phyloP scores from a whole-genome alignment of 2,329 filamentous ascomycete species.

The Fusarium nanum region DNA sequence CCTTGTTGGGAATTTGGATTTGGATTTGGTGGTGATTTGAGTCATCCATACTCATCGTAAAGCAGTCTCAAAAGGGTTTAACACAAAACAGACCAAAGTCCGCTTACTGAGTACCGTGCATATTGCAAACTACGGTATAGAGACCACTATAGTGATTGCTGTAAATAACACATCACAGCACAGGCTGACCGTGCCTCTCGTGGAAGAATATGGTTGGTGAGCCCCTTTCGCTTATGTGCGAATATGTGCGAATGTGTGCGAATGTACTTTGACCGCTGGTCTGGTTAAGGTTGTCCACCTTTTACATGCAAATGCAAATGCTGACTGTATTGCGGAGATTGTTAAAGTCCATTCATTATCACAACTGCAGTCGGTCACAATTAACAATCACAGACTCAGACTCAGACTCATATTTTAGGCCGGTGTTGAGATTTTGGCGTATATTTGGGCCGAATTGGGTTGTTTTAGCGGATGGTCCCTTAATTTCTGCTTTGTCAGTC shows the following conservation, averaged over 20 bases:
- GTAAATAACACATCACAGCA: slow-evolving; percentile 7
- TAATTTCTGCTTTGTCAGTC: slow-evolving; percentile 41
- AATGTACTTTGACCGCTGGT: slow-evolving; percentile 29
- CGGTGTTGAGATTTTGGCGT: slow-evolving; percentile 14
- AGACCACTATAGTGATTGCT: slow-evolving; percentile 5
- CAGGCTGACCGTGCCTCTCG: slow-evolving; percentile 18
- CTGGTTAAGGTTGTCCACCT: slow-evolving; percentile 39
- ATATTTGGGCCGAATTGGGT: slow-evolving; percentile 11
- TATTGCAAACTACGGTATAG: background rate
- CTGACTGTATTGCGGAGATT: slow-evolving; percentile 27
- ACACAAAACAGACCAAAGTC: slow-evolving; percentile 6
- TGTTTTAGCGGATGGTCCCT: slow-evolving; percentile 27
- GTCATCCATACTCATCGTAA: slow-evolving; percentile 19
- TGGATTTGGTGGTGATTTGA: background rate
- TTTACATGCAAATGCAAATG: background rate
- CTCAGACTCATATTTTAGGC: background rate
- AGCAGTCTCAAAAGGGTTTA: slow-evolving; percentile 16
- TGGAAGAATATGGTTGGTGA: slow-evolving; percentile 9
- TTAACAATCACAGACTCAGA: background rate
- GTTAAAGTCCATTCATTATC: background rate
- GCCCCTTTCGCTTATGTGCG: slow-evolving; percentile 14
- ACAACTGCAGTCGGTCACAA: background rate
- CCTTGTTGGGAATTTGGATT: background rate
- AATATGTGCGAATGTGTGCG: slow-evolving; percentile 12
- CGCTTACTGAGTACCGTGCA: slow-evolving; percentile 17